Evolutionary conservation across 331 rosid species (phyloP).

Genomic region (Rosa hybrid): DNA sequence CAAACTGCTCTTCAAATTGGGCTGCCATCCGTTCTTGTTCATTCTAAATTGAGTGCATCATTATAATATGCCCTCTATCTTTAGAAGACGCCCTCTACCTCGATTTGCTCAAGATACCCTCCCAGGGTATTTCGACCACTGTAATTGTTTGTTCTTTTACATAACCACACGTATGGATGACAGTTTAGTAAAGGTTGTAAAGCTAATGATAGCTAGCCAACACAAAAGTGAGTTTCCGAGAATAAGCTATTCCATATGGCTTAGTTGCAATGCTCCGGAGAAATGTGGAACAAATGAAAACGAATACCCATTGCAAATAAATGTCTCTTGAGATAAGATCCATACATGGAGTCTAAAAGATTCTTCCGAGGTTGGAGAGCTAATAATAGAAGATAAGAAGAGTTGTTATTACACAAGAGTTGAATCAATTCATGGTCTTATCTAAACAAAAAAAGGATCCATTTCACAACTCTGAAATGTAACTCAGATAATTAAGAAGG

Average conservation of each 20-base stretch:
- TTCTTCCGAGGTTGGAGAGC: background rate
- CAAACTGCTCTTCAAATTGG: too few relatives aligned
- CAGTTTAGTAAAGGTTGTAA: too few relatives aligned
- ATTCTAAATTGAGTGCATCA: too few relatives aligned
- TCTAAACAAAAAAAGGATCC: background rate
- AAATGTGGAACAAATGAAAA: background rate
- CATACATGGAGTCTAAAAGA: background rate
- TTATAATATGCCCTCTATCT: too few relatives aligned
- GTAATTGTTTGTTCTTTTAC: too few relatives aligned
- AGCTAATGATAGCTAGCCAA: background rate
- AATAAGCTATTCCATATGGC: background rate
- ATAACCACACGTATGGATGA: too few relatives aligned
- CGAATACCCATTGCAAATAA: background rate
- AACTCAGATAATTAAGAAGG: background rate
- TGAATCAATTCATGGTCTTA: background rate
- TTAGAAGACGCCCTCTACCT: background rate
- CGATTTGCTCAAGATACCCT: too few relatives aligned
- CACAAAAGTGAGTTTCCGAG: background rate
- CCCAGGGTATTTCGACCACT: too few relatives aligned
- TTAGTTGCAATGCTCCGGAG: background rate
- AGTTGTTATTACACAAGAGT: background rate
- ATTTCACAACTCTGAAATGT: background rate
- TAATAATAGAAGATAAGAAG: background rate
- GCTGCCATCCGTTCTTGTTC: too few relatives aligned
- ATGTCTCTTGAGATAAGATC: background rate